phyloP scores from a whole-genome alignment of 148 eudicot species.

The Rhododendron henanense region DNA sequence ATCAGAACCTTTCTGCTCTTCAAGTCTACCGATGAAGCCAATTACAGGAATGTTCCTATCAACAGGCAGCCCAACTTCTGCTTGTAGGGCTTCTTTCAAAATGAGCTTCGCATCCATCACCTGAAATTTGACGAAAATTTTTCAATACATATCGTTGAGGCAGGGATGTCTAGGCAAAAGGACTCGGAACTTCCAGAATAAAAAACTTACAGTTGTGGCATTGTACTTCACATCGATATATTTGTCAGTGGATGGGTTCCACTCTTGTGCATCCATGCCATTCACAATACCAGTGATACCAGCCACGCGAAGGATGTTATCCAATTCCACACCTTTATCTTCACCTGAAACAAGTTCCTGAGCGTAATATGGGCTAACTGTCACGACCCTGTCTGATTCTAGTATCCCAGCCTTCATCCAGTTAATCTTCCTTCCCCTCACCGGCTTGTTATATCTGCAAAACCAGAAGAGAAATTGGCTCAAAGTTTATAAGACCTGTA shows the following conservation, averaged over 20 bases:
- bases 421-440: constrained; percentile 83
- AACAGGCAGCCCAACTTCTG: constrained; percentile 80
- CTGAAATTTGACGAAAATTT: constrained; percentile 25
- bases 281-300: constrained; percentile 68
- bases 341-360: constrained; percentile 57
- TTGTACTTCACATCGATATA: constrained; percentile 57
- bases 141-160: not conserved
- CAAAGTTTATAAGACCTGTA: not conserved
- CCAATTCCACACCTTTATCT: constrained; percentile 77
- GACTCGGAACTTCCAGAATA: not conserved
- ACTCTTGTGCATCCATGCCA: constrained; percentile 89
- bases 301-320: constrained; percentile 45
- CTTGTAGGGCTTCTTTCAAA: constrained; percentile 82
- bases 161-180: not conserved
- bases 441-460: constrained; percentile 66
- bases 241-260: constrained; percentile 86
- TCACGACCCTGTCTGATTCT: constrained; percentile 62
- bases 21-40: constrained; percentile 95
- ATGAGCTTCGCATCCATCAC: constrained; percentile 84
- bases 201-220: constrained; percentile 54
- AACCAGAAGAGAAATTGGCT: not conserved
- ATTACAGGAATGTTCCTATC: constrained; percentile 72
- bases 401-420: constrained; percentile 96
- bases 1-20: constrained; percentile 97
- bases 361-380: constrained; percentile 95